Percentiles rank a stretch among this genome's conserved stretches.
These are phyloP conservation scores for Gremmenia infestans DNA, from an alignment of 2,329 filamentous ascomycete species.

Conservation along the genomic window DNA sequence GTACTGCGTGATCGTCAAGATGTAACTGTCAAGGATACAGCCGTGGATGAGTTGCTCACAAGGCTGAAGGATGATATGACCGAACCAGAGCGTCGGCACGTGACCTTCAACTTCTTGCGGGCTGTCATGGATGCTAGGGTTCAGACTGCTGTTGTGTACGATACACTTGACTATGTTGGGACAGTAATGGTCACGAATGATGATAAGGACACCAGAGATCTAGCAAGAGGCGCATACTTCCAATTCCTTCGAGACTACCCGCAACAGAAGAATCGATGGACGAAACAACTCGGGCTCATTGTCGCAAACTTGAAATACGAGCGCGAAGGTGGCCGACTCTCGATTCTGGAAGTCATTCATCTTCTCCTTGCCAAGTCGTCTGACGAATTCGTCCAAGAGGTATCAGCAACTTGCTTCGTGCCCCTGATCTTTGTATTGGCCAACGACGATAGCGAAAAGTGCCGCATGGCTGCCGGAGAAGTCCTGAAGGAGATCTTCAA, in stretches of 20 bases:
- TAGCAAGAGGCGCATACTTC: conserved; percentile 84
- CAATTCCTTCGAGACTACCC: conserved; percentile 94
- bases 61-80: conserved; percentile 85
- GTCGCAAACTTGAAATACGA: conserved; percentile 89
- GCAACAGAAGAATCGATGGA: conserved; percentile 82
- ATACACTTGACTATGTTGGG: conserved; percentile 82
- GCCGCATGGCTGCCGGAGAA: conserved; percentile 73
- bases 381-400: conserved; percentile 75
- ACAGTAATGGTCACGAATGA: conserved; percentile 96
- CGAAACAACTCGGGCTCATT: conserved; percentile 83
- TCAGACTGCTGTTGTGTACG: conserved; percentile 83
- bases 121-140: conserved; percentile 81
- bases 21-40: conserved; percentile 71
- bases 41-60: conserved; percentile 75
- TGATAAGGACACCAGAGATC: conserved; percentile 78
- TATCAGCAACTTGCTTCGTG: conserved; percentile 76
- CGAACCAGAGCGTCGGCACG: conserved; percentile 84
- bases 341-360: conserved; percentile 88
- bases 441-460: conserved; percentile 84
- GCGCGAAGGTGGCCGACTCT: conserved; percentile 80
- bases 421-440: conserved; percentile 79
- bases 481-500: conserved; percentile 78
- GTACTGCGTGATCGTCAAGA: conserved; percentile 77
- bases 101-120: conserved; percentile 91
- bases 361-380: conserved; percentile 81